Base-by-base conservation (phyloP, 1,284 basidiomycete genomes). In the Phenoliferia sp. region DNA sequence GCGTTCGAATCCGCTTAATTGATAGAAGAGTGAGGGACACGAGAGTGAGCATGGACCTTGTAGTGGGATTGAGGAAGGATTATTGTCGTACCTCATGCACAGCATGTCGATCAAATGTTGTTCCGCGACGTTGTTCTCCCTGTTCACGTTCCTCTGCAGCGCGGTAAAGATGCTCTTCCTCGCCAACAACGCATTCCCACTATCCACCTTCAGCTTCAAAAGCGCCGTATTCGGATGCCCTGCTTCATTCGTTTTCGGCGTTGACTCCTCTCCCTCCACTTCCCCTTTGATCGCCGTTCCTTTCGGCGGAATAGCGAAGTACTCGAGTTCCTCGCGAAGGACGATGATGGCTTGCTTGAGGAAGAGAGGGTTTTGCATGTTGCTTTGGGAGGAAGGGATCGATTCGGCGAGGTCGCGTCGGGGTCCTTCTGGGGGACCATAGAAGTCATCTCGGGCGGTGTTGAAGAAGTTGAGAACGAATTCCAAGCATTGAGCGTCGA, bases 101-200 rank as follows among this genome's bases (percentile, higher is more conserved):
- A 99, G 85, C 95, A 99, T 99, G 81, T 99, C 96, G 80, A 99
- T 99, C 73, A 99, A 83, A 81, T 99, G 95, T 81, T 98, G 95
- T 80, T 99, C 95, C 22, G 95, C 95, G 72, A 97, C 84, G 79
- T 99, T 99, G 80, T 98, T 98, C 83, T 98, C 95, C 83, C 96
- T 96, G 82, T 96, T 96, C 69, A 99, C 94, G 80, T 99, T 99
- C 75, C 96, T 84, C 83, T 99, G 95, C 68, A 99, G 82, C 29
- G 95, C 95, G 2, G 96, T 96, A 79, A 99, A 99, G 76, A 99
- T 97, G 79, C 89, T 92, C 76, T 85, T 85, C 79, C 92, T 90
- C 69, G 90, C 88, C 77, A 97, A 88, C 69, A 99, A 83, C 72
- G 90, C 90, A 69, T 88, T 85, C 19, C 96, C 95, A 73, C 91